These are phyloP conservation scores for Pleurotus djamor DNA, from an alignment of 768 basidiomycete genomes.

Conservation along the genomic window DNA sequence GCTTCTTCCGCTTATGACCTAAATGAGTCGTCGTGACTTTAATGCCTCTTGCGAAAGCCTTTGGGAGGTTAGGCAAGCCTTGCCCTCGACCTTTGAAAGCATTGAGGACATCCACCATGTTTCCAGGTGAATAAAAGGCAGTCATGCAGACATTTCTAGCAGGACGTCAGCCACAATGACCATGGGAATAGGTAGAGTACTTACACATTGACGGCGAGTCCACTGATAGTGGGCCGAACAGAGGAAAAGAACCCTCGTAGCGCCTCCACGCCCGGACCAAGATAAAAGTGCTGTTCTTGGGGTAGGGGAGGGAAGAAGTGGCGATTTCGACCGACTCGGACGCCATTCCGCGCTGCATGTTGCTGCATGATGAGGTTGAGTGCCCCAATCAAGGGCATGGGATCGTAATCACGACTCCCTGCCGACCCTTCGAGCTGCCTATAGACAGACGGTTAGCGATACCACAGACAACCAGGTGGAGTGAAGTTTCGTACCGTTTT, in stretches of 20 bases:
- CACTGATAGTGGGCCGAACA: conserved; percentile 43
- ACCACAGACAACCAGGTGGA: not conserved
- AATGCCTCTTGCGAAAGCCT: conserved; percentile 47
- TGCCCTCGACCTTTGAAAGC: conserved; percentile 41
- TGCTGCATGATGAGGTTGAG: conserved; percentile 57
- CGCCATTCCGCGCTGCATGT: conserved; percentile 41
- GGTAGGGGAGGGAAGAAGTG: conserved; percentile 49
- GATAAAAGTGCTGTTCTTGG: conserved; percentile 12
- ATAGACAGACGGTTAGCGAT: not conserved
- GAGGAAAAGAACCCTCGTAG: conserved; percentile 49
- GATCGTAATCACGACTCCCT: conserved; percentile 42
- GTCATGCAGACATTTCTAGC: conserved; percentile 52
- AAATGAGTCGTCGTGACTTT: conserved; percentile 58
- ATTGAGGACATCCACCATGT: conserved; percentile 56
- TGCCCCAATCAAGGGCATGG: conserved; percentile 50
- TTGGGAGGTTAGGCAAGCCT: conserved; percentile 42
- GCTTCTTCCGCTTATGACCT: conserved; percentile 49
- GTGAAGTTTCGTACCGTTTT: conserved; percentile 22
- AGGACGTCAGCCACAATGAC: not conserved
- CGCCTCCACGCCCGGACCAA: conserved; percentile 35
- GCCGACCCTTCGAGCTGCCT: conserved; percentile 53
- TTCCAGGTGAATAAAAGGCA: conserved; percentile 57
- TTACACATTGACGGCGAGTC: conserved; percentile 55
- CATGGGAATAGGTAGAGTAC: conserved; percentile 7
- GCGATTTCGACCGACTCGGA: conserved; percentile 50